Evolutionary conservation across 495 filamentous ascomycete genomes (phyloP), one percentile per base, ranked within the genome.

Genomic region (Aspergillus incahuasiensis): DNA sequence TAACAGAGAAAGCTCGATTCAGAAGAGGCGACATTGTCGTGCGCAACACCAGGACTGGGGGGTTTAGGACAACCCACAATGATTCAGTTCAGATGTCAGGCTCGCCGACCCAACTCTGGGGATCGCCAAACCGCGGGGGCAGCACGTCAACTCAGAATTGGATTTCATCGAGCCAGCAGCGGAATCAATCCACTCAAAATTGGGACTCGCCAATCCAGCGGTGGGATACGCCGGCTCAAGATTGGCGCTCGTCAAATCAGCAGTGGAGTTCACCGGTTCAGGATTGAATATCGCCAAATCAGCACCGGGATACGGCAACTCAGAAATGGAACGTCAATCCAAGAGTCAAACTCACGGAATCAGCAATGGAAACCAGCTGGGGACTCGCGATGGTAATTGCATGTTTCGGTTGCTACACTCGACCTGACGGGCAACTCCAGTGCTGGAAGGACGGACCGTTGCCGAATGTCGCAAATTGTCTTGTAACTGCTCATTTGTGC

Each of bases 401-500:
- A 1, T 18, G n/a, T n/a, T 30, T 28, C n/a, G 43, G 4, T n/a
- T 32, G 25, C 28, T 40, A 3, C 8, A 40, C n/a, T 40, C 15
- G 3, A 4, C 9, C 8, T 16, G 13, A 1, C 12, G n/a, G n/a
- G 2, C 16, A 18, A 40, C 1, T 18, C 34, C 13, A 18, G 1
- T 18, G 45, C n/a, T 16, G 24, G 5, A 28, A 32, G 15, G 24
- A 47, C 16, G n/a, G n/a, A 47, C 2, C 15, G n/a, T 3, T 47
- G 19, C 19, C 13, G 2, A 3, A 12, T 25, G 21, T 13, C 16
- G 21, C 13, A 25, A 1, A 45, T 50, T n/a, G 24, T 38, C 12
- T 40, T 16, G 20, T 51, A 24, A 32, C 51, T 19, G 19, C 35
- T 58, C 58, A 67, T 58, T 63, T 61, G 28, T 63, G 55, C 63